Evolutionary conservation across 2,329 filamentous ascomycete genomes (phyloP), one percentile per base, ranked within the genome.

Genomic region (Talaromyces sp.): DNA sequence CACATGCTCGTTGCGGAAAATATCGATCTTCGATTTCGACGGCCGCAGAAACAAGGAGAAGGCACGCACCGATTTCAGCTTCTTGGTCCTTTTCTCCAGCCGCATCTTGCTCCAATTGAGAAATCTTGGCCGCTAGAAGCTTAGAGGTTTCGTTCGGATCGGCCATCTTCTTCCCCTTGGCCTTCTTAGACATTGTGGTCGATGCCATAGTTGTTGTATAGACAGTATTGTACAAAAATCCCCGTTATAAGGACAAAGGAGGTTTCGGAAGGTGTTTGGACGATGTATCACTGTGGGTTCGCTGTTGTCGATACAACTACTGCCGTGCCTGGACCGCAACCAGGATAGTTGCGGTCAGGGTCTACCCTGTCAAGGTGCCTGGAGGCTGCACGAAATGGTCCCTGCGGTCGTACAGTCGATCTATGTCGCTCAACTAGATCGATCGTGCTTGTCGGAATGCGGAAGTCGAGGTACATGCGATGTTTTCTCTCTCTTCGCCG

Each of bases 1-100:
- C 12, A 36, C 30, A 36, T 44, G 54, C 14, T 36, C 14, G 16
- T 55, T 31, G 16, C 27, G 23, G n/a, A 27, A 44, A 44, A 56
- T 18, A 36, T 44, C 44, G 23, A 27, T 27, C 10, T 23, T 47
- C 44, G 23, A 47, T 5, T 27, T 47, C 44, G 44, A 18, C 4
- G 23, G 54, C 31, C 42, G 31, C 6, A 55, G 52, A 53, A 42
- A 33, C 57, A 36, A 61, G 47, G n/a, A 51, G 57, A 58, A 56
- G 56, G 56, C 23, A 84, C 87, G 73, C 81, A 96, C 92, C 92
- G 74, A 99, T 97, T 81, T 98, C 95, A 64, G 90, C 87, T 78
- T 97, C 93, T 78, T 97, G 92, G 69, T 96, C 94, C 77, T 96
- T 96, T 75, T 96, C 93, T 63, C 92, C 91, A 10, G 92, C 92